A percentile compares a stretch with the other conserved stretches of the same genome.
Conservation (phyloP, 495 filamentous ascomycete genomes). For the Jackrogersella multiformis region DNA sequence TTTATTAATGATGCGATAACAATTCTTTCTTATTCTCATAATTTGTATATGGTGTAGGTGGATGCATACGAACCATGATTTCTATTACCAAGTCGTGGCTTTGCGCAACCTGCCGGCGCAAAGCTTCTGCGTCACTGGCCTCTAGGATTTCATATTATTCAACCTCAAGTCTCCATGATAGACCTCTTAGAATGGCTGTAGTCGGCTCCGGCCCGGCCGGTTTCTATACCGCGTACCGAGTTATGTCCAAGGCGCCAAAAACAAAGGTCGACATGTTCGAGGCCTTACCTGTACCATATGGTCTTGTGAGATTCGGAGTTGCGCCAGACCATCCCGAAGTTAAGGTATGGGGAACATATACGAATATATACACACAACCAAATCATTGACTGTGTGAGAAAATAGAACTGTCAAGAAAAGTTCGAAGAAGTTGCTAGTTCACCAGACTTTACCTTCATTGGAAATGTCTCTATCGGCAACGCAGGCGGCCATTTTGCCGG, state of each 20-base stretch:
- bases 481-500: constrained; percentile 51
- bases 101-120: constrained; percentile 39
- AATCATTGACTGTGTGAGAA: background rate
- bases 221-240: constrained; percentile 90
- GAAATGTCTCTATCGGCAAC: constrained; percentile 83
- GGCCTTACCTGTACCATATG: constrained; percentile 89
- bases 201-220: constrained; percentile 96
- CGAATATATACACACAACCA: background rate
- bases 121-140: constrained; percentile 16
- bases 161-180: constrained; percentile 50
- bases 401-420: constrained; percentile 91
- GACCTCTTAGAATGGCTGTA: constrained; percentile 80
- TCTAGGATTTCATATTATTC: constrained; percentile 36
- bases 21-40: background rate
- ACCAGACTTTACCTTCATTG: constrained; percentile 87
- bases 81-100: constrained; percentile 39
- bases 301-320: constrained; percentile 90
- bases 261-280: constrained; percentile 96
- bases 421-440: constrained; percentile 87
- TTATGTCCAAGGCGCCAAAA: constrained; percentile 75
- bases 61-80: constrained; percentile 21
- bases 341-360: constrained; percentile 68
- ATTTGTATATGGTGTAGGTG: background rate
- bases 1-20: constrained; percentile 19
- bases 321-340: constrained; percentile 98